Evolutionary conservation across 495 filamentous ascomycete species (phyloP).

Genomic region (Beverwykella pulmonaria): DNA sequence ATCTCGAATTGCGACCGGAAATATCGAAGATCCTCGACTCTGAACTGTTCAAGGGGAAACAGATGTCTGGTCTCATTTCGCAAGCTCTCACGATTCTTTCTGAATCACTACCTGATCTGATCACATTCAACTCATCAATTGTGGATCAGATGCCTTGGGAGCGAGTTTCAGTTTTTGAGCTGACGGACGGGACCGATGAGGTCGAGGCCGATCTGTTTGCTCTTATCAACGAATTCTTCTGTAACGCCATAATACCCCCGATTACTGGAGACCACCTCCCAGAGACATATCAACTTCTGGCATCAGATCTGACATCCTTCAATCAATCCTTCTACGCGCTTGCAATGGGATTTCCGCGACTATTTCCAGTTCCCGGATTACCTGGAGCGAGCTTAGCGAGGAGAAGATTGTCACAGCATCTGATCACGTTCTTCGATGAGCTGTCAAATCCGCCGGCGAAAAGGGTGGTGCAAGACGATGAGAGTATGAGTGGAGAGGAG

Average conservation of each 20-base stretch:
- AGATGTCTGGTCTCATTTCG: constrained; percentile 48
- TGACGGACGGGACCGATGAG: constrained; percentile 39
- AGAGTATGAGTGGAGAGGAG: constrained; percentile 28
- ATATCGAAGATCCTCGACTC: constrained; percentile 46
- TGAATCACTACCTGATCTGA: constrained; percentile 54
- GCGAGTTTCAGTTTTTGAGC: constrained; percentile 48
- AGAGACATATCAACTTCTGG: constrained; percentile 56
- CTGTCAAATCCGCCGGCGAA: constrained; percentile 29
- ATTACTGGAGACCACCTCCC: constrained; percentile 60
- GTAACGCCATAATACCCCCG: constrained; percentile 52
- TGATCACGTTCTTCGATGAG: constrained; percentile 54
- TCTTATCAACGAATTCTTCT: constrained; percentile 60
- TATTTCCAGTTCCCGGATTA: constrained; percentile 54
- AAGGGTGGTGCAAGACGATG: constrained; percentile 23
- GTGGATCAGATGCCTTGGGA: constrained; percentile 68
- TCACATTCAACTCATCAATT: constrained; percentile 60
- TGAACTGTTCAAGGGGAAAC: constrained; percentile 52
- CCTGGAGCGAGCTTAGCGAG: constrained; percentile 58
- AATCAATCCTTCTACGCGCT: constrained; percentile 58
- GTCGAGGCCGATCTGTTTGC: constrained; percentile 37
- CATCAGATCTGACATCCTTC: constrained; percentile 59
- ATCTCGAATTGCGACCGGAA: constrained; percentile 42
- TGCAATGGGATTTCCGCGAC: constrained; percentile 56
- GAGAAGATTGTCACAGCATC: constrained; percentile 51
- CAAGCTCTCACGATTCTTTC: constrained; percentile 47